Base-by-base conservation (phyloP, 2,329 filamentous ascomycete genomes). In the Clonostachys chloroleuca region DNA sequence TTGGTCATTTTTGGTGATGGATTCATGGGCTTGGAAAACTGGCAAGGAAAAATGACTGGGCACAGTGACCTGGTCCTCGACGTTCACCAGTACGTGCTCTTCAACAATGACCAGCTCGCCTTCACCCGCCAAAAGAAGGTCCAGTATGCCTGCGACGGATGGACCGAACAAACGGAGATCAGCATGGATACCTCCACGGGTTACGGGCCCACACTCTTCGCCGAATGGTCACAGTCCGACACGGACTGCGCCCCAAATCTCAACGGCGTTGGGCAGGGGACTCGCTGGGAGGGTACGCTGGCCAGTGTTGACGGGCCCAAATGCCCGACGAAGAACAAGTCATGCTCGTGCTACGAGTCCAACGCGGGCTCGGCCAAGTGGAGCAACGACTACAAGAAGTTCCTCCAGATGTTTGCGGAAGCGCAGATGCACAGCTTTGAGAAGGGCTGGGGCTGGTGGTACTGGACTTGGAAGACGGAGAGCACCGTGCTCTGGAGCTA, bases 381-480 rank as follows among this genome's bases (percentile, higher is more conserved):
- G 73, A 83, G 78, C 36, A 72, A 73, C 49, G 70, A 73, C 5
- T 99, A 99, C 70, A 96, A 94, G 70, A 71, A 83, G 55, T 97
- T 92, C 68, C 73, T 99, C 52, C 80, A 81, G 54, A 89, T 88
- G 68, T 97, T 97, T 68, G 94, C 94, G 6, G 86, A 96, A 68
- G 94, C 92, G 46, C 94, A 99, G 72, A 99, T 99, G 89, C 78
- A 86, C 57, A 89, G 85, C 49, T 99, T 97, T 61, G 92, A 97
- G 67, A 84, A 86, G 52, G 90, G 89, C 6, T 94, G 88, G 86
- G 94, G 94, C 43, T 99, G 94, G 94, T 96, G 95, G 71, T 99
- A 99, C 70, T 99, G 94, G 94, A 97, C 92, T 34, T 95, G 94
- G 92, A 82, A 91, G 68, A 96, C 92, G 33, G 92, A 97, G 73